Percentiles rank a stretch among this genome's conserved stretches.
Conservation (phyloP, 176 grass and related monocot genomes). For the Carex parvula region DNA sequence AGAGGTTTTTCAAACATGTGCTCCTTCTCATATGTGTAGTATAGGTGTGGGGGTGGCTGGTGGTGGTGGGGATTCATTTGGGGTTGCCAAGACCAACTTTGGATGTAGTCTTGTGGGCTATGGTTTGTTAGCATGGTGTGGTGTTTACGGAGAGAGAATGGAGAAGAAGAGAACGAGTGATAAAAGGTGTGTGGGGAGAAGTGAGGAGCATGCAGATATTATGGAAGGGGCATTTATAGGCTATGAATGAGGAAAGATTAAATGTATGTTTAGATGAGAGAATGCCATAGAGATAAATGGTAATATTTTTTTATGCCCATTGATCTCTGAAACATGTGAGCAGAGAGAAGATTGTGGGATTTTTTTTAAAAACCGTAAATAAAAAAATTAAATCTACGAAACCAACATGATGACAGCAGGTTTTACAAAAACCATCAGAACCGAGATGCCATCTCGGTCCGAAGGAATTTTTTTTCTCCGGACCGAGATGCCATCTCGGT, state of each 20-base stretch:
- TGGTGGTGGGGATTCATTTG: constrained; percentile 54
- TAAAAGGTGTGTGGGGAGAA: constrained; percentile 38
- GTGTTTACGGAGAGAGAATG: constrained; percentile 13
- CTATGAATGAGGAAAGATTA: constrained; percentile 48
- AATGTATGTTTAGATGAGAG: constrained; percentile 28
- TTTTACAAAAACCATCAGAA: too few relatives aligned
- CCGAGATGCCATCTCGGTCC: too few relatives aligned
- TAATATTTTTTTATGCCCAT: constrained; percentile 37
- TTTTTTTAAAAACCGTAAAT: too few relatives aligned
- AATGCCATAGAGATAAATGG: constrained; percentile 22
- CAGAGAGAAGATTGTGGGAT: constrained; percentile 39
- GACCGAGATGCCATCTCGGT: too few relatives aligned
- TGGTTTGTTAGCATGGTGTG: constrained; percentile 50
- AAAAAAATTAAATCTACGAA: too few relatives aligned
- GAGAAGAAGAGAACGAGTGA: constrained; percentile 39
- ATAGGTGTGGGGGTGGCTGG: constrained; percentile 6
- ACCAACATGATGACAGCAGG: too few relatives aligned
- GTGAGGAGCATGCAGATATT: constrained; percentile 69
- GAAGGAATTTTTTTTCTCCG: too few relatives aligned
- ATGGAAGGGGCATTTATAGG: constrained; percentile 76
- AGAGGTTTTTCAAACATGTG: constrained; percentile 84
- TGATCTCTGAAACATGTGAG: constrained; percentile 41
- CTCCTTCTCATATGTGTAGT: constrained; percentile 53
- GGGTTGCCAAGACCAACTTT: constrained; percentile 59
- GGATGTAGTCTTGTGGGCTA: constrained; percentile 47